Conservation (phyloP, 306 rosid species). For the Corylus heterophylla region DNA sequence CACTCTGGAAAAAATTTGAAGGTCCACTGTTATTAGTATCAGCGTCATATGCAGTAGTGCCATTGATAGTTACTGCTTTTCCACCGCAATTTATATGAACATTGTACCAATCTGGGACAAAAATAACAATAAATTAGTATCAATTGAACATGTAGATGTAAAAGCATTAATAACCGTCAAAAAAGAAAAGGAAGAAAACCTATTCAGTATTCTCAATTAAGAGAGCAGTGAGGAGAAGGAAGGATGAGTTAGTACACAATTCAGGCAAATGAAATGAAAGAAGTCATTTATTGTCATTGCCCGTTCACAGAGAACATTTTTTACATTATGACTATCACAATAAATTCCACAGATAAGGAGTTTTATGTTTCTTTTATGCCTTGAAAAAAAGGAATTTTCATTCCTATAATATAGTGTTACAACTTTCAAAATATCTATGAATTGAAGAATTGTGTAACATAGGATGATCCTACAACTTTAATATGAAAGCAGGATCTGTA, state of each 20-base stretch:
- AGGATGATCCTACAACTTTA: not conserved
- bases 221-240: not conserved
- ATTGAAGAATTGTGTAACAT: not conserved
- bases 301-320: not conserved
- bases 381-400: too few relatives aligned
- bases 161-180: too few relatives aligned
- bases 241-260: not conserved
- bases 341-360: too few relatives aligned
- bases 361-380: too few relatives aligned
- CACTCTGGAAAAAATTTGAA: conserved; percentile 2
- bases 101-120: conserved; percentile 22
- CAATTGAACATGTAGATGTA: too few relatives aligned
- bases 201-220: not conserved
- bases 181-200: too few relatives aligned
- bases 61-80: conserved; percentile 8
- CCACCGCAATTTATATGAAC: conserved; percentile 51
- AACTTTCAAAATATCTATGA: not conserved
- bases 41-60: conserved; percentile 15
- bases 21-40: conserved; percentile 21
- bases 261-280: not conserved
- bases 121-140: not conserved
- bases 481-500: not conserved
- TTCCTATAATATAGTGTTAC: not conserved
- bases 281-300: not conserved
- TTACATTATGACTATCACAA: not conserved